These are phyloP conservation scores for Aspergillus fijiensis DNA, from an alignment of 2,329 filamentous ascomycete genomes.

Conservation along the genomic window DNA sequence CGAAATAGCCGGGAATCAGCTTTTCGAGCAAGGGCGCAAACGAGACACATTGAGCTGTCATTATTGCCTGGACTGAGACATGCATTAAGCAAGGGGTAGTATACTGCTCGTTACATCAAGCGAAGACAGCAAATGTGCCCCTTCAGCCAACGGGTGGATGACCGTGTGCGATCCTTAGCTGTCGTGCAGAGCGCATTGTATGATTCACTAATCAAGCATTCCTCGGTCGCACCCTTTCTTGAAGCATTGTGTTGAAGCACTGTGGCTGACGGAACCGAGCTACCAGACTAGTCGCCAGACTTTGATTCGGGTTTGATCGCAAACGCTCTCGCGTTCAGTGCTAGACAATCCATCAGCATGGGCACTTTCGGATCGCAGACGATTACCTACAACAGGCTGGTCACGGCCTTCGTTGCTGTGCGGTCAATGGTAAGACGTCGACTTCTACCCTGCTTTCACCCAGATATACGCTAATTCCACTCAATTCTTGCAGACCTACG, in stretches of 20 bases:
- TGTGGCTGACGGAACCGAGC: background rate
- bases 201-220: background rate
- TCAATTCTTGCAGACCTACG: slow-evolving; percentile 45
- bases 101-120: background rate
- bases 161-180: background rate
- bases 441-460: background rate
- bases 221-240: background rate
- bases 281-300: background rate
- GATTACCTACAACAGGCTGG: slow-evolving; percentile 40
- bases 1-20: no score
- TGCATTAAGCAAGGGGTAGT: background rate
- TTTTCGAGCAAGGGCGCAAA: no score
- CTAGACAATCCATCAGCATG: slow-evolving; percentile 20
- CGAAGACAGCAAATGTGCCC: background rate
- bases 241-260: background rate
- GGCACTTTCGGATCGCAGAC: slow-evolving; percentile 37
- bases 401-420: slow-evolving; percentile 41
- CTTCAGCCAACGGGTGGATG: background rate
- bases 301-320: background rate
- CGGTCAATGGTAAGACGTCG: slow-evolving; percentile 37
- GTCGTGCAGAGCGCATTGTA: background rate
- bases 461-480: background rate
- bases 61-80: background rate
- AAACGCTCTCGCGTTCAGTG: background rate
- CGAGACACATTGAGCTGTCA: background rate